Conservation (phyloP, 345 rosid genomes). For the Rhizophora apiculata region DNA sequence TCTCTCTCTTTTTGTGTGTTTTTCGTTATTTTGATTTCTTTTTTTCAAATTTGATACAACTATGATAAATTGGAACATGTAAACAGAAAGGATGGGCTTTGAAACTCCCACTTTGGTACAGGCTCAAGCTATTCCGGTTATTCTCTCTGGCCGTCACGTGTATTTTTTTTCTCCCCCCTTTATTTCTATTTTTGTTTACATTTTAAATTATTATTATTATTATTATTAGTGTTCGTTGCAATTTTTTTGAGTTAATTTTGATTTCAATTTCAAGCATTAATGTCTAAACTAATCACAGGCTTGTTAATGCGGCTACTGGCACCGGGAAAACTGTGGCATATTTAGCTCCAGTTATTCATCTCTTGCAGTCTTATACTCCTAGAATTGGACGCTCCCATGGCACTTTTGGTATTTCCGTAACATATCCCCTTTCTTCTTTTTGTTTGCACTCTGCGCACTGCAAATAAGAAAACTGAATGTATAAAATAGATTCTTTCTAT, state of each 20-base stretch:
- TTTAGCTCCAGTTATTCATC: constrained; percentile 85
- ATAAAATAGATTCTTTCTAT: too few relatives aligned
- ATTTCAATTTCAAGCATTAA: not conserved
- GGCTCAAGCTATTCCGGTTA: constrained; percentile 89
- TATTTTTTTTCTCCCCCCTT: constrained; percentile 39
- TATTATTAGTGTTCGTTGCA: too few relatives aligned
- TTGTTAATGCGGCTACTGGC: constrained; percentile 92
- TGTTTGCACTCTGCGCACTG: not conserved
- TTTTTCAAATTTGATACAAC: not conserved
- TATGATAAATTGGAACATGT: not conserved
- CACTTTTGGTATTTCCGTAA: constrained; percentile 60
- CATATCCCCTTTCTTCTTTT: not conserved
- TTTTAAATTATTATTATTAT: not conserved
- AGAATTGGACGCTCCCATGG: constrained; percentile 72
- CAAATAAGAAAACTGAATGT: not conserved
- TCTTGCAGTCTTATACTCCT: constrained; percentile 59
- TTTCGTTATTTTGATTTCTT: not conserved
- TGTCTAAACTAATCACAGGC: constrained; percentile 36
- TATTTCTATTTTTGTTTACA: not conserved
- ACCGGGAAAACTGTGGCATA: constrained; percentile 92
- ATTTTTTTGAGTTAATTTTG: constrained; percentile 11
- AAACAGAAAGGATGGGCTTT: constrained; percentile 77
- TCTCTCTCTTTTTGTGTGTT: not conserved
- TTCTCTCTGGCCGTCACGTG: constrained; percentile 93
- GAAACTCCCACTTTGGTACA: constrained; percentile 80